Evolutionary conservation across 148 eudicot species (phyloP).

Genomic region (Bassia scoparia): DNA sequence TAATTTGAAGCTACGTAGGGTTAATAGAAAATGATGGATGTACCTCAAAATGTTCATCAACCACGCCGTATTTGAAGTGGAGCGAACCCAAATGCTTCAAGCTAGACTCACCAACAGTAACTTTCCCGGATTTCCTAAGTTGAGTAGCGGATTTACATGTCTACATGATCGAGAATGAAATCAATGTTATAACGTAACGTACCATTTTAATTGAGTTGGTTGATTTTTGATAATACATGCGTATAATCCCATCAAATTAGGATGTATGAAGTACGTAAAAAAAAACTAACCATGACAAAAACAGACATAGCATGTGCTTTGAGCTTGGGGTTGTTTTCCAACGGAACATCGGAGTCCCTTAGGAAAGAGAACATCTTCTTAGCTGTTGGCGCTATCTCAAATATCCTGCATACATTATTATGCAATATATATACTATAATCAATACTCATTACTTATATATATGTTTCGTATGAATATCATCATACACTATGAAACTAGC

Average conservation of each 20-base stretch:
- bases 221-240: too few relatives aligned
- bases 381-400: conserved; percentile 86
- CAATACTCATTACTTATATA: too few relatives aligned
- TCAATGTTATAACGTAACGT: too few relatives aligned
- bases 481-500: neutral
- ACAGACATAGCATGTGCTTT: conserved; percentile 72
- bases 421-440: too few relatives aligned
- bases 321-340: conserved; percentile 69
- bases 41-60: conserved; percentile 83
- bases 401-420: conserved; percentile 42
- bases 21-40: too few relatives aligned
- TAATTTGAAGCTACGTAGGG: too few relatives aligned
- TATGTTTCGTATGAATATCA: too few relatives aligned
- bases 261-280: neutral
- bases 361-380: conserved; percentile 64
- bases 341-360: conserved; percentile 48
- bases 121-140: conserved; percentile 63
- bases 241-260: too few relatives aligned
- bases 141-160: conserved; percentile 81
- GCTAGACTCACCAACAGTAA: conserved; percentile 53
- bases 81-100: conserved; percentile 51
- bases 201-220: too few relatives aligned
- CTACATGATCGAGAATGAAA: conserved; percentile 25
- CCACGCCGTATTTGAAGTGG: conserved; percentile 71
- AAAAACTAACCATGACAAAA: conserved; percentile 56